phyloP scores from a whole-genome alignment of 495 filamentous ascomycete species.

The Aspergillus coremiiformis region DNA sequence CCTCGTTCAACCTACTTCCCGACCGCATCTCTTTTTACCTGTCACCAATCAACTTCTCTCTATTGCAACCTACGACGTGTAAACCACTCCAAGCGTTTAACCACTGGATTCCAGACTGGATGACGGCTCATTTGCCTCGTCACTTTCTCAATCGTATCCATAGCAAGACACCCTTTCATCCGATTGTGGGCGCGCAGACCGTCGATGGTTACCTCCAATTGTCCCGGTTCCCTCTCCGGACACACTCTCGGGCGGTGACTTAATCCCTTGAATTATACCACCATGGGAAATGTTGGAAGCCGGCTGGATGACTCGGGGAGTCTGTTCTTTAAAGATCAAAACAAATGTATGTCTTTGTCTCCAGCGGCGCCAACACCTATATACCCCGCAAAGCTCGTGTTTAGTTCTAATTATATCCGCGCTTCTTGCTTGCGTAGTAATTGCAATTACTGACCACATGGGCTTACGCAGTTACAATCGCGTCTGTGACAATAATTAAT shows the following conservation, averaged over 20 bases:
- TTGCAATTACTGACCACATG: slow-evolving; percentile 9
- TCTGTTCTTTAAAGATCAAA: slow-evolving; percentile 86
- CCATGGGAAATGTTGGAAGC: slow-evolving; percentile 92
- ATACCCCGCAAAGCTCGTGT: not conserved
- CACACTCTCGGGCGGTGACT: slow-evolving; percentile 26
- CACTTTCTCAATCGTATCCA: slow-evolving; percentile 6
- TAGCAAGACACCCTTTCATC: slow-evolving; percentile 9
- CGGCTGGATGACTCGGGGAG: slow-evolving; percentile 77
- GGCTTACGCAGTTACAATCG: slow-evolving; percentile 63
- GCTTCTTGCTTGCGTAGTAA: not conserved
- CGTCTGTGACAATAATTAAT: slow-evolving; percentile 71
- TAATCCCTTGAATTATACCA: slow-evolving; percentile 20
- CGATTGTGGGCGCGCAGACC: slow-evolving; percentile 22
- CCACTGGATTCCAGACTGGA: slow-evolving; percentile 10
- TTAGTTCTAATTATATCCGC: not conserved
- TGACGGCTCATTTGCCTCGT: slow-evolving; percentile 15
- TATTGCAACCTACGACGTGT: not conserved
- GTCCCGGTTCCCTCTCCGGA: slow-evolving; percentile 26
- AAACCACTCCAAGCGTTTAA: not conserved
- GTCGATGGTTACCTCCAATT: slow-evolving; percentile 33
- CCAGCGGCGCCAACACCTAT: not conserved
- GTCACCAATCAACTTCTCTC: slow-evolving; percentile 10
- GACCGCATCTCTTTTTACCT: not conserved
- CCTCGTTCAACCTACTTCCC: not conserved
- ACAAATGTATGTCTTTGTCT: slow-evolving; percentile 56